Percentiles rank a stretch among this genome's conserved stretches.
Conservation (phyloP, 1,139 yeast genomes). For the Sugiyamaella xylanicola region DNA sequence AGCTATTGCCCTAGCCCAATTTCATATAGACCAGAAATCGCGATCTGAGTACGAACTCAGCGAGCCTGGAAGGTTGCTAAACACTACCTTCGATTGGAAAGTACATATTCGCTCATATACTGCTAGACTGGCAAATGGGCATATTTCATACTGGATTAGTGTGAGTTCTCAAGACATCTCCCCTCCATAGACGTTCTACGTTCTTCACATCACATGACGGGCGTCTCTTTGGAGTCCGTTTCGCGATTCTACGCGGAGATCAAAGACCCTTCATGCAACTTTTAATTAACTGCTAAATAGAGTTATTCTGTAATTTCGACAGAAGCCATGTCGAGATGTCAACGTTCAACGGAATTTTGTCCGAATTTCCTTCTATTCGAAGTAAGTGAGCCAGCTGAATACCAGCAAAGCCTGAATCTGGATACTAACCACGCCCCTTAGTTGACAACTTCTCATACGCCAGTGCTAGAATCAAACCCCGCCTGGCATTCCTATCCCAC, state of each 20-base stretch:
- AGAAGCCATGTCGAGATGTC: conserved; percentile 7
- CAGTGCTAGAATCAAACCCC: conserved; percentile 30
- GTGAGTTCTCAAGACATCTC: too few relatives aligned
- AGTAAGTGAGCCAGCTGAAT: conserved; percentile 29
- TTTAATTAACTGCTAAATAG: not conserved
- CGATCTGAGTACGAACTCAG: too few relatives aligned
- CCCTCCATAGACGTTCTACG: too few relatives aligned
- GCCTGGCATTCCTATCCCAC: conserved; percentile 52
- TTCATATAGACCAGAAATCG: too few relatives aligned
- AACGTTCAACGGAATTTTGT: conserved; percentile 39
- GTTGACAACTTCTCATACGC: conserved; percentile 12
- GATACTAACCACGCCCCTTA: not conserved
- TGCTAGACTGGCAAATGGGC: too few relatives aligned
- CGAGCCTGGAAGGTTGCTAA: too few relatives aligned
- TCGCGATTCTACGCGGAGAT: not conserved
- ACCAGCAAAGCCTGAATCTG: not conserved
- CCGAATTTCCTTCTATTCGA: conserved; percentile 43
- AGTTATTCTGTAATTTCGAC: not conserved
- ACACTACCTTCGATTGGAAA: too few relatives aligned
- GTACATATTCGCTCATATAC: too few relatives aligned
- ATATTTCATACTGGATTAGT: too few relatives aligned
- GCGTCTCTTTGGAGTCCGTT: not conserved
- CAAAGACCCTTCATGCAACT: not conserved
- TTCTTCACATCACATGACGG: not conserved
- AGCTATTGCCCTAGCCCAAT: not conserved